phyloP scores from a whole-genome alignment of 768 basidiomycete species.

The Macrocybe gigantea region DNA sequence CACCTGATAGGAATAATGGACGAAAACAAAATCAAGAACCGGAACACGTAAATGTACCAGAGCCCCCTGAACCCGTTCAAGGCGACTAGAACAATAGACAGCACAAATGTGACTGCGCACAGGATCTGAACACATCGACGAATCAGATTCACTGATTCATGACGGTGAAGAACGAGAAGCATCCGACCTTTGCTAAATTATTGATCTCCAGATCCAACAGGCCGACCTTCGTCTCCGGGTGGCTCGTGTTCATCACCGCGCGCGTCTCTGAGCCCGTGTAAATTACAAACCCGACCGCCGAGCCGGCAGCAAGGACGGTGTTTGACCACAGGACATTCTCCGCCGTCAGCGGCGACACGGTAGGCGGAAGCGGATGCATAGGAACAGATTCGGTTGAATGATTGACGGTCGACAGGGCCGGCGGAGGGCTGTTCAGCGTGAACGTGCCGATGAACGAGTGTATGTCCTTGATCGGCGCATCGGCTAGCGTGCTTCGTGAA shows the following conservation, averaged over 20 bases:
- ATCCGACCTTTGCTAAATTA: slow-evolving; percentile 79
- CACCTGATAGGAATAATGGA: slow-evolving; percentile 99
- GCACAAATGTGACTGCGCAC: slow-evolving; percentile 87
- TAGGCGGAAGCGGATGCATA: slow-evolving; percentile 37
- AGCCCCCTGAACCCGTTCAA: slow-evolving; percentile 92
- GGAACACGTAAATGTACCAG: slow-evolving; percentile 95
- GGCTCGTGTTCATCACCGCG: slow-evolving; percentile 98
- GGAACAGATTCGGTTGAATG: slow-evolving; percentile 26
- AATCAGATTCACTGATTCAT: background rate
- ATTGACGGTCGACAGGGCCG: slow-evolving; percentile 16
- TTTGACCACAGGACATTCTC: slow-evolving; percentile 98
- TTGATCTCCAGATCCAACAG: slow-evolving; percentile 93
- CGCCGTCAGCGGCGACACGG: slow-evolving; percentile 81
- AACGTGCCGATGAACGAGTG: slow-evolving; percentile 93
- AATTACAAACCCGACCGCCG: slow-evolving; percentile 86
- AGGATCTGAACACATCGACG: slow-evolving; percentile 57
- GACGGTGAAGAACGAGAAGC: slow-evolving; percentile 27
- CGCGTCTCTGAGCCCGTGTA: slow-evolving; percentile 95
- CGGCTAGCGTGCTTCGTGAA: slow-evolving; percentile 46
- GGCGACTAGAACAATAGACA: slow-evolving; percentile 89
- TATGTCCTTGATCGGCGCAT: slow-evolving; percentile 94
- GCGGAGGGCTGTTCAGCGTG: slow-evolving; percentile 54
- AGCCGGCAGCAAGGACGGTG: slow-evolving; percentile 93
- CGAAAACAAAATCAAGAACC: slow-evolving; percentile 96
- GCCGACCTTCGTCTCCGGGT: slow-evolving; percentile 93